Conservation (phyloP, 441 rosid genomes). For the Gossypium armourianum region DNA sequence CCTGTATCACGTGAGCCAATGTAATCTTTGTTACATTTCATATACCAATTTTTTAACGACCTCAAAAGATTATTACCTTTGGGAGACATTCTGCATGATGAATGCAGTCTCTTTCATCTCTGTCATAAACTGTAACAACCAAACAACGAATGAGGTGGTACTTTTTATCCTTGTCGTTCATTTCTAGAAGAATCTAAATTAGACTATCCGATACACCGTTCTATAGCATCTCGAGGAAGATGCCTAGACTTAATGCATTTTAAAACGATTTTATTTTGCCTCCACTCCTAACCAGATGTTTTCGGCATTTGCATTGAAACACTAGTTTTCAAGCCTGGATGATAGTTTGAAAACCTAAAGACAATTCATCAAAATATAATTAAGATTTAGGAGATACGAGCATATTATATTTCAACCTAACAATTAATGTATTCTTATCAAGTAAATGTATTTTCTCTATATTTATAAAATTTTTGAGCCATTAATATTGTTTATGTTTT, state of each 20-base stretch:
- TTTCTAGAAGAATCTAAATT: not conserved
- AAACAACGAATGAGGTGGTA: slow-evolving; percentile 10
- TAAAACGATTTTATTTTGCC: not conserved
- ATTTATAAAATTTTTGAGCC: not conserved
- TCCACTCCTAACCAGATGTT: not conserved
- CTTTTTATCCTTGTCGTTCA: not conserved
- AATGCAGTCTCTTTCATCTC: slow-evolving; percentile 99
- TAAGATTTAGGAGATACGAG: not conserved
- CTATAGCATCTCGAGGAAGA: not conserved
- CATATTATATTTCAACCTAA: not conserved
- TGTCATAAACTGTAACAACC: slow-evolving; percentile 70
- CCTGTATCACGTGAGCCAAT: slow-evolving; percentile 31
- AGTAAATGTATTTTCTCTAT: not conserved
- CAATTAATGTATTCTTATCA: not conserved
- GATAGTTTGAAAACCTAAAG: not conserved
- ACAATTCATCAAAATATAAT: not conserved
- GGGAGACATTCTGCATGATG: slow-evolving; percentile 80
- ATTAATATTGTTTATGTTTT: not conserved
- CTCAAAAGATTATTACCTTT: slow-evolving; percentile 34
- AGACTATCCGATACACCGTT: not conserved
- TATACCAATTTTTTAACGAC: slow-evolving; percentile 4
- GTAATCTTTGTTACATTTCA: slow-evolving; percentile 5
- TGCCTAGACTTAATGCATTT: not conserved
- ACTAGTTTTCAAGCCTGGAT: not conserved
- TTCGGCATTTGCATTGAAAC: not conserved